Percentiles rank a stretch among this genome's conserved stretches.
Conservation (phyloP, 352 stramenopile species). For the Pseudoperonospora humuli region DNA sequence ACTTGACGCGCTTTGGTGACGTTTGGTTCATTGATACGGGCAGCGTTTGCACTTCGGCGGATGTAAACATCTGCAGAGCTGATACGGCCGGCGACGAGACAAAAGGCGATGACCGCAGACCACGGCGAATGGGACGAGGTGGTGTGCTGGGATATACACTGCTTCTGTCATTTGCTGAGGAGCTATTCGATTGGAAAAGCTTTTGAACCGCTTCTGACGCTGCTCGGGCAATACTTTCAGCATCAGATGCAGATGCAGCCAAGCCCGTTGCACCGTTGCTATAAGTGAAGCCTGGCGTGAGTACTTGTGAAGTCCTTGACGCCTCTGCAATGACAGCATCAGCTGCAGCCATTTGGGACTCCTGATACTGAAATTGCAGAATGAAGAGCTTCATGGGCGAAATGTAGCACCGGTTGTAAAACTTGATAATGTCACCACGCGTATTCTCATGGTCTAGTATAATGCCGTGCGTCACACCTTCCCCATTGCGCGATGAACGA, state of each 20-base stretch:
- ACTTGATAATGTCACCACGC: constrained; percentile 85
- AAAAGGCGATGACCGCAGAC: constrained; percentile 30
- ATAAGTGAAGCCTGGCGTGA: constrained; percentile 37
- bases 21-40: constrained; percentile 68
- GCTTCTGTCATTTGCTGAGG: constrained; percentile 8
- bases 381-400: constrained; percentile 80
- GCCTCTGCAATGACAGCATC: constrained; percentile 50
- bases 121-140: constrained; percentile 21
- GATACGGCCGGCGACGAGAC: constrained; percentile 36
- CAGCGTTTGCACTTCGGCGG: constrained; percentile 67
- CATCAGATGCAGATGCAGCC: constrained; percentile 53
- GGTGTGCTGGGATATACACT: constrained; percentile 41
- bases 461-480: constrained; percentile 74
- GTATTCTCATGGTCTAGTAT: constrained; percentile 50
- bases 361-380: constrained; percentile 79
- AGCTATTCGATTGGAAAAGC: constrained; percentile 9
- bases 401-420: constrained; percentile 84
- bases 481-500: constrained; percentile 31
- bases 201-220: constrained; percentile 64
- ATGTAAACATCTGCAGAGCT: constrained; percentile 53
- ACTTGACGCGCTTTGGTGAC: constrained; percentile 70
- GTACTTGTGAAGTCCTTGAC: constrained; percentile 8
- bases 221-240: constrained; percentile 71
- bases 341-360: constrained; percentile 71
- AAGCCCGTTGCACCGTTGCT: constrained; percentile 28